These are phyloP conservation scores for Termitomyces sp. DNA, from an alignment of 768 basidiomycete genomes.

Conservation along the genomic window DNA sequence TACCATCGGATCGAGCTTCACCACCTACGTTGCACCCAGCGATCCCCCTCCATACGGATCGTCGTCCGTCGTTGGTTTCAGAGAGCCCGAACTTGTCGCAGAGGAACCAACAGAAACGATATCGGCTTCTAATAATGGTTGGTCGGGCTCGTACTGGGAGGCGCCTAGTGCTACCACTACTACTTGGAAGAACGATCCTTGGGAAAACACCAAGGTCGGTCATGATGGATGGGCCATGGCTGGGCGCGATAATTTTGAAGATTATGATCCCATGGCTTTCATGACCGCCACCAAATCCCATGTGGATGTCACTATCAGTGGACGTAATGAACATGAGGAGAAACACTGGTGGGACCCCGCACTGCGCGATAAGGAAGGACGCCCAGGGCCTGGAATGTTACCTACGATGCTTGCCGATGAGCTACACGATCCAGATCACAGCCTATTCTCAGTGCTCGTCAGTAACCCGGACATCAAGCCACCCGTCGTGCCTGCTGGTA, in stretches of 20 bases:
- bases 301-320: slow-evolving; percentile 45
- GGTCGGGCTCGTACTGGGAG: slow-evolving; percentile 8
- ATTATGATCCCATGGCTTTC: slow-evolving; percentile 14
- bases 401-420: slow-evolving; percentile 62
- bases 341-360: slow-evolving; percentile 62
- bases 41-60: slow-evolving; percentile 33
- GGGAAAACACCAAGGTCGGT: neutral
- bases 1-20: slow-evolving; percentile 37
- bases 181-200: neutral
- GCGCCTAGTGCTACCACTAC: neutral
- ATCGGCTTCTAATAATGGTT: neutral
- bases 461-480: slow-evolving; percentile 18
- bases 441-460: slow-evolving; percentile 56
- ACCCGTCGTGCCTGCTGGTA: neutral
- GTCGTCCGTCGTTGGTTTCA: slow-evolving; percentile 29
- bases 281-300: slow-evolving; percentile 17
- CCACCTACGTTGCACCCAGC: slow-evolving; percentile 29
- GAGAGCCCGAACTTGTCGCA: slow-evolving; percentile 51
- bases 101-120: slow-evolving; percentile 27
- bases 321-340: slow-evolving; percentile 57
- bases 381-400: slow-evolving; percentile 69
- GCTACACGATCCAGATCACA: slow-evolving; percentile 69
- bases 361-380: slow-evolving; percentile 33
- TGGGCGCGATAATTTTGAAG: slow-evolving; percentile 1
- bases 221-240: slow-evolving; percentile 14